Conservation (phyloP, 441 rosid species). For the Syzygium malaccense region DNA sequence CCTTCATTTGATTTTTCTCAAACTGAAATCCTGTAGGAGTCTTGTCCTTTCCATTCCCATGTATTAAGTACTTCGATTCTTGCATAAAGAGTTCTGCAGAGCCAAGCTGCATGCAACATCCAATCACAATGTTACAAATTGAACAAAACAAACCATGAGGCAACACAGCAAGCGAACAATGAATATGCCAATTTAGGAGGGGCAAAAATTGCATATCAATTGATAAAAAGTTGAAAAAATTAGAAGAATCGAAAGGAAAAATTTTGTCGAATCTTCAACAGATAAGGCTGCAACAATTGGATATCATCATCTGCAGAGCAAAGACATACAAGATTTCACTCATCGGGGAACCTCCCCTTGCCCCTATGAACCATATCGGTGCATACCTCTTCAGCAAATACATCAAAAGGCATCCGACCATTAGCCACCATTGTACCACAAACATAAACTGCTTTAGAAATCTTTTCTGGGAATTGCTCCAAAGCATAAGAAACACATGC, state of each 20-base stretch:
- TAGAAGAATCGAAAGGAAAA: background rate
- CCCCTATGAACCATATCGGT: background rate
- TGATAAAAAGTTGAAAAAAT: background rate
- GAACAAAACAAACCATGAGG: background rate
- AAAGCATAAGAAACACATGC: slow-evolving; percentile 78
- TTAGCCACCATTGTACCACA: slow-evolving; percentile 88
- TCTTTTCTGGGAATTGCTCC: slow-evolving; percentile 69
- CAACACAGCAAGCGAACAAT: background rate
- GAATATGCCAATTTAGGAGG: background rate
- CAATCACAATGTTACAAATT: background rate
- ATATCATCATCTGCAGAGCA: background rate
- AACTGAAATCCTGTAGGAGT: slow-evolving; percentile 94
- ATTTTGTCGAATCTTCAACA: background rate
- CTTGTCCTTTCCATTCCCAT: slow-evolving; percentile 82
- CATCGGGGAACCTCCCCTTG: background rate
- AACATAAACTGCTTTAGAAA: slow-evolving; percentile 72
- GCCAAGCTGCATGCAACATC: slow-evolving; percentile 68
- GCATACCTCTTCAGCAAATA: slow-evolving; percentile 84
- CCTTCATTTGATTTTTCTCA: slow-evolving; percentile 83
- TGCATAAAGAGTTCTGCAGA: slow-evolving; percentile 84
- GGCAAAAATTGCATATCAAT: background rate
- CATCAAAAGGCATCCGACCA: slow-evolving; percentile 90
- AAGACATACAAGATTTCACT: background rate
- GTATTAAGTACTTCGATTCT: slow-evolving; percentile 69
- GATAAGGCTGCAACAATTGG: background rate